Conservation (phyloP, 1,284 basidiomycete genomes). For the Trichosporon coremiiforme region DNA sequence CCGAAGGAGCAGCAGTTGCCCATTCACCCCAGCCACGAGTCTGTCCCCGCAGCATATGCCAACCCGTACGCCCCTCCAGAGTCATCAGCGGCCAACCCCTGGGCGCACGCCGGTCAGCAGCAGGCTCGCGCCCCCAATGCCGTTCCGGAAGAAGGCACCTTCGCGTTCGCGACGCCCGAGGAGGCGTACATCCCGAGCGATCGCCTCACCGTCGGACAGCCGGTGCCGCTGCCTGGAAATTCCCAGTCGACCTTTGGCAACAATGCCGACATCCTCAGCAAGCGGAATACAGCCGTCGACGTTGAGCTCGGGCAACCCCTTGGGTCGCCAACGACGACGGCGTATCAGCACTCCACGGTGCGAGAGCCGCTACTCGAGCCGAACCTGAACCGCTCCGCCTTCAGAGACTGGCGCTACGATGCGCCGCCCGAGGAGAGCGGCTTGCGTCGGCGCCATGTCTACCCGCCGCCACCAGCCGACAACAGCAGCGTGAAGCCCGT, state of each 20-base stretch:
- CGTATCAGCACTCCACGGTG: not conserved
- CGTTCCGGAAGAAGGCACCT: not conserved
- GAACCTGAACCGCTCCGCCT: not conserved
- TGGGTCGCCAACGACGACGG: not conserved
- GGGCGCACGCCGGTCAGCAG: not conserved
- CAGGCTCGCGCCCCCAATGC: not conserved
- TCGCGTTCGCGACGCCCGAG: not conserved
- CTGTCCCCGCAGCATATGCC: not conserved
- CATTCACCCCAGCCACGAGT: not conserved
- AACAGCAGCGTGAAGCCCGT: not conserved
- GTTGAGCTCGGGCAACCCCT: not conserved
- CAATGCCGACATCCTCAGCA: not conserved
- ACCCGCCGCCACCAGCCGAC: not conserved
- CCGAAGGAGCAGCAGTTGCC: not conserved
- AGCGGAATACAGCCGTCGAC: not conserved
- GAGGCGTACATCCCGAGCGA: not conserved
- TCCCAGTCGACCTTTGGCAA: not conserved
- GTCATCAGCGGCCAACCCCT: slow-evolving; percentile 34
- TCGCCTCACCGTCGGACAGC: not conserved
- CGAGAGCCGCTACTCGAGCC: not conserved
- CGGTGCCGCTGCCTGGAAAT: not conserved
- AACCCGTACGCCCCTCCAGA: not conserved
- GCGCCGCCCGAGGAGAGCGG: not conserved
- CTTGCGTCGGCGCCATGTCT: not conserved
- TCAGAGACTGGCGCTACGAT: not conserved